Conservation (phyloP, 495 filamentous ascomycete genomes). For the Aspergillus asperescens region DNA sequence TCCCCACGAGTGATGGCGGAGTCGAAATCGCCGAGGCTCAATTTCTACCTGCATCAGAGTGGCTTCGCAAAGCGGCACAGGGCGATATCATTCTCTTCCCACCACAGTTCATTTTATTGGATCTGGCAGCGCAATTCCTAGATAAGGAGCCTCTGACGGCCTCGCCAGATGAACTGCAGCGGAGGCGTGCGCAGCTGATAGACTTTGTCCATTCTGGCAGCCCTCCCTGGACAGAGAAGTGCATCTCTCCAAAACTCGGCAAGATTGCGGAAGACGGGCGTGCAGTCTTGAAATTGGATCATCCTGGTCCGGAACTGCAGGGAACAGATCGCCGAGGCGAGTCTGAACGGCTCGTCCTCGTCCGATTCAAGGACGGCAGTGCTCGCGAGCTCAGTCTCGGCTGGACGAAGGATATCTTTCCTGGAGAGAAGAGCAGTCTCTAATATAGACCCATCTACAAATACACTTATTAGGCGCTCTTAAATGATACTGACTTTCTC, state of each 20-base stretch:
- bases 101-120: conserved; percentile 78
- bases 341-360: conserved; percentile 64
- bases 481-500: no score
- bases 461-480: neutral
- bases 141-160: conserved; percentile 33
- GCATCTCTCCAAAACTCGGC: conserved; percentile 63
- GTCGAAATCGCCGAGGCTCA: conserved; percentile 75
- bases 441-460: conserved; percentile 12
- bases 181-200: conserved; percentile 47
- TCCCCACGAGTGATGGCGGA: conserved; percentile 76
- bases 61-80: conserved; percentile 56
- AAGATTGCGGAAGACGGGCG: conserved; percentile 53
- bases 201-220: conserved; percentile 54
- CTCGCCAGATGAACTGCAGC: conserved; percentile 40
- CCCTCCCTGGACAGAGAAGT: conserved; percentile 69
- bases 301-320: conserved; percentile 66
- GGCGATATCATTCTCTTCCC: conserved; percentile 82
- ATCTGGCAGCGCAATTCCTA: conserved; percentile 59
- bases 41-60: conserved; percentile 65
- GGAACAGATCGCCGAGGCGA: conserved; percentile 61
- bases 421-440: conserved; percentile 27
- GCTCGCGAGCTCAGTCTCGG: conserved; percentile 51
- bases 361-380: conserved; percentile 56
- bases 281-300: conserved; percentile 61
- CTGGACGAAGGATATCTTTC: conserved; percentile 46